A percentile compares a stretch with the other conserved stretches of the same genome.
phyloP scores from a whole-genome alignment of 805 yeast genomes.

The Blastobotrys chiropterorum region DNA sequence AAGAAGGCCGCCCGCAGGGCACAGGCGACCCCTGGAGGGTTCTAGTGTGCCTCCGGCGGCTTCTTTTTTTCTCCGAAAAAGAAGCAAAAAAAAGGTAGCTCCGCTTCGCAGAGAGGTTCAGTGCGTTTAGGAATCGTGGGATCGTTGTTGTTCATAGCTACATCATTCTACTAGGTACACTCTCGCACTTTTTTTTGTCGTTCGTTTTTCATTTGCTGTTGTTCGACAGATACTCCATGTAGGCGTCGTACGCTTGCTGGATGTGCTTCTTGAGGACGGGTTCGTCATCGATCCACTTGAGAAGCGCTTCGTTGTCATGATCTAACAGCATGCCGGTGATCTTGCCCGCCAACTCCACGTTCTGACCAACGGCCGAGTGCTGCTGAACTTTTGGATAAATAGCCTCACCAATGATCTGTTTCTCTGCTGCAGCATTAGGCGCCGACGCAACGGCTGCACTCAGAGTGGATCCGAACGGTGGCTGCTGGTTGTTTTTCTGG shows the following conservation, averaged over 20 bases:
- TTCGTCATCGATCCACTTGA: slow-evolving; percentile 79
- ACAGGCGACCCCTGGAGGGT: too few species aligned
- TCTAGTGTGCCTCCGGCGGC: too few species aligned
- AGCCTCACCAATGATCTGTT: slow-evolving; percentile 68
- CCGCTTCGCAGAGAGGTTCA: too few species aligned
- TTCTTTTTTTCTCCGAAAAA: too few species aligned
- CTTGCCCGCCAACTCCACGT: slow-evolving; percentile 82
- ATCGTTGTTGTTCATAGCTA: not conserved
- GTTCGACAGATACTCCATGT: slow-evolving; percentile 60
- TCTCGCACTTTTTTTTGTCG: not conserved
- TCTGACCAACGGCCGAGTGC: slow-evolving; percentile 70
- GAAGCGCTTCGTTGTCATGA: slow-evolving; percentile 77
- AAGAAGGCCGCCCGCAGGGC: too few species aligned
- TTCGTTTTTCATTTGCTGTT: not conserved
- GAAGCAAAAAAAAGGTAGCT: not conserved
- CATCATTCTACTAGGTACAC: not conserved
- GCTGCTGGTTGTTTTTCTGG: slow-evolving; percentile 14
- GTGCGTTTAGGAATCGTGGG: too few species aligned
- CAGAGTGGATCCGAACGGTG: slow-evolving; percentile 33
- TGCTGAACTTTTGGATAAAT: slow-evolving; percentile 79
- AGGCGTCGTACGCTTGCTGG: slow-evolving; percentile 86
- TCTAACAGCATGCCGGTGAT: slow-evolving; percentile 95
- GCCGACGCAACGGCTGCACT: slow-evolving; percentile 35
- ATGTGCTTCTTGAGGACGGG: slow-evolving; percentile 77
- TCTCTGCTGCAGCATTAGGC: slow-evolving; percentile 37